phyloP scores from a whole-genome alignment of 345 rosid species.

The Acer negundo region DNA sequence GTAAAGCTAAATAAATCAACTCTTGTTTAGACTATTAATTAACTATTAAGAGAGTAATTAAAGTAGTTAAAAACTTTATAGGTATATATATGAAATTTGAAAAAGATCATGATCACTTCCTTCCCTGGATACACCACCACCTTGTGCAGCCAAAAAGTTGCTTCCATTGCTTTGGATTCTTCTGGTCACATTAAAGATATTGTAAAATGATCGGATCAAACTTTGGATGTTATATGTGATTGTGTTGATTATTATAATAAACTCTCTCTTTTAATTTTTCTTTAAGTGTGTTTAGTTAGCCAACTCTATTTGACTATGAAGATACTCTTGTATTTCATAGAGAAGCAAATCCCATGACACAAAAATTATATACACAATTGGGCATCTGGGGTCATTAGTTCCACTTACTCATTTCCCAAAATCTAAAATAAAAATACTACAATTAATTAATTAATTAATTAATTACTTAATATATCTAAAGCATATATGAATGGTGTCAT shows the following conservation, averaged over 20 bases:
- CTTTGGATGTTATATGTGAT: slow-evolving; percentile 32
- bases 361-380: slow-evolving; percentile 6
- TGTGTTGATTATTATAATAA: slow-evolving; percentile 9
- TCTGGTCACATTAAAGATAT: slow-evolving; percentile 1
- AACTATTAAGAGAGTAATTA: not conserved
- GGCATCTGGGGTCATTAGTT: slow-evolving; percentile 26
- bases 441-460: not conserved
- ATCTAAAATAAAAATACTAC: slow-evolving; percentile 3
- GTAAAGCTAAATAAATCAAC: not conserved
- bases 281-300: slow-evolving; percentile 32
- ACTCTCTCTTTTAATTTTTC: not conserved
- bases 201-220: slow-evolving; percentile 24
- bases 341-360: slow-evolving; percentile 27
- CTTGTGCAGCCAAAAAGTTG: slow-evolving; percentile 35
- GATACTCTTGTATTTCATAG: slow-evolving; percentile 29
- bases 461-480: slow-evolving; percentile 6
- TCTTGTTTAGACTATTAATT: too few relatives aligned
- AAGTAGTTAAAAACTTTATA: not conserved
- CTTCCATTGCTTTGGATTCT: slow-evolving; percentile 23
- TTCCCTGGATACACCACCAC: not conserved
- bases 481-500: slow-evolving; percentile 20
- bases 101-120: not conserved
- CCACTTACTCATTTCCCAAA: slow-evolving; percentile 46
- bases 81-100: not conserved
- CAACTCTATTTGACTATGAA: slow-evolving; percentile 67